Base-by-base conservation (phyloP, 108 stramenopile genomes). In the Thalassiosira profunda region DNA sequence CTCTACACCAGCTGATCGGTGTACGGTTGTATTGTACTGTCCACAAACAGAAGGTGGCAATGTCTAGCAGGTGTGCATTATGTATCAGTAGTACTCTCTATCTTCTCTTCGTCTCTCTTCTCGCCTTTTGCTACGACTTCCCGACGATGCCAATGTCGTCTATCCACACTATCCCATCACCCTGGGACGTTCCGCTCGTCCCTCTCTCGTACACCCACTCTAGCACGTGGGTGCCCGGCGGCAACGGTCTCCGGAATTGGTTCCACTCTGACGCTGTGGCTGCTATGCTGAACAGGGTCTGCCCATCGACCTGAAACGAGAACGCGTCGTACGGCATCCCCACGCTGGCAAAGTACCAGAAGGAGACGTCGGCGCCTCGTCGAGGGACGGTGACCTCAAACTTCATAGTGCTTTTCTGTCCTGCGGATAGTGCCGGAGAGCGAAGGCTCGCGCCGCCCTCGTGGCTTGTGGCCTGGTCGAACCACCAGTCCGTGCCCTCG, bases 281-380 rank as follows among this genome's bases (percentile, higher is more conserved):
- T 0, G 47, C 15, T 8, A 54, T 45, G 2, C 21, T n/a, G 11
- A 56, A 30, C 3, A 44, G 43, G n/a, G 12, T 23, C 26, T 43
- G 28, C 17, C 71, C 71, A 35, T 72, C 52, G 8, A 72, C 46
- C 21, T 26, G 24, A 26, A 72, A 72, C 20, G 10, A 1, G 18
- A 72, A 72, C 17, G 9, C 47, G 47, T 47, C 46, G 14, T 35
- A 12, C 18, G 53, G 21, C 34, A 21, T 45, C 1, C 0, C 36
- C 2, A 72, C 34, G 30, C 20, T 8, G 1, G 61, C 23, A 21
- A 21, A 0, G 26, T 72, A 63, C 51, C 51, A 72, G 38, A 72
- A 72, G 4, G 37, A 33, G 17, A 72, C 15, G 25, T 37, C 2
- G 0, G 71, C 54, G 36, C 71, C 71, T 31, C 37, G 28, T 0